Conservation (phyloP, 441 rosid species). For the Isatis lusitanica region DNA sequence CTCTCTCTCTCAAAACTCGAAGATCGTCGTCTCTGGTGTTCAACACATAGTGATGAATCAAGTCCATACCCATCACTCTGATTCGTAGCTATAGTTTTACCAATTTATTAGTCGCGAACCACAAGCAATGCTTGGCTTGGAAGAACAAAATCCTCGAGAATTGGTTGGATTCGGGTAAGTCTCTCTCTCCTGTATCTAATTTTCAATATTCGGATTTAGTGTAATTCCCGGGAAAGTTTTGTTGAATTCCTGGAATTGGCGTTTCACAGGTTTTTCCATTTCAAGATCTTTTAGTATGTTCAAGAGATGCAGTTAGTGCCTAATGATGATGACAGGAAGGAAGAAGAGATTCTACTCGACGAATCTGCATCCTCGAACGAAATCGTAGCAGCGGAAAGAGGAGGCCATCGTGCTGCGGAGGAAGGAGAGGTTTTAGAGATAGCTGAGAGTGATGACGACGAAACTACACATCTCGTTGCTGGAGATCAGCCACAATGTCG, state of each 20-base stretch:
- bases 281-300: constrained; percentile 24
- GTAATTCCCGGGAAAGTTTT: neutral
- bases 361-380: constrained; percentile 66
- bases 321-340: constrained; percentile 73
- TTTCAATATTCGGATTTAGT: neutral
- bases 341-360: constrained; percentile 71
- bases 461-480: constrained; percentile 66
- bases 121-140: constrained; percentile 31
- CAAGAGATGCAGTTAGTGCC: constrained; percentile 80
- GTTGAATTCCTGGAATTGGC: neutral
- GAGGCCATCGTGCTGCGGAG: constrained; percentile 45
- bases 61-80: neutral
- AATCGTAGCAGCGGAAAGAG: constrained; percentile 55
- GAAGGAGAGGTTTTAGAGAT: constrained; percentile 49
- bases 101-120: neutral
- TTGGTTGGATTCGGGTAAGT: constrained; percentile 27
- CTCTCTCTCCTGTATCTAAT: neutral
- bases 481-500: constrained; percentile 89
- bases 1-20: constrained; percentile 13
- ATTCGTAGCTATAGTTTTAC: neutral
- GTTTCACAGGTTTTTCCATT: constrained; percentile 10
- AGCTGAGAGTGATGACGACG: constrained; percentile 53
- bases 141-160: neutral
- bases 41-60: constrained; percentile 28
- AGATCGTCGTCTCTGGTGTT: constrained; percentile 21